Evolutionary conservation across 306 rosid species (phyloP), one percentile per base, ranked within the genome.

Genomic region (Gleditsia sinensis): DNA sequence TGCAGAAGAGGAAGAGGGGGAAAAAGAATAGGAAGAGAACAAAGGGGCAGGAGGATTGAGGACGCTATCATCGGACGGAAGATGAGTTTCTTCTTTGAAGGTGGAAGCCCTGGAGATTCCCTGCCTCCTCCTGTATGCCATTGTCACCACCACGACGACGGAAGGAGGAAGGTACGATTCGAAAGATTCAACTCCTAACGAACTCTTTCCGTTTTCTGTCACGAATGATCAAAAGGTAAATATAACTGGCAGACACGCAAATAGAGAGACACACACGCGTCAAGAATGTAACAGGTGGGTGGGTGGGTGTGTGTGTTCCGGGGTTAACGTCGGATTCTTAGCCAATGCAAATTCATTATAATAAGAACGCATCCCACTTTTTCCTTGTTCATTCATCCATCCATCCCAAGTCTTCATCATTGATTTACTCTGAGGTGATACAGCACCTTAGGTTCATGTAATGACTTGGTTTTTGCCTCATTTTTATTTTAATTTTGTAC

Each of bases 101-200:
- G 99, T 94, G 19, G 96, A 90, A 34, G 89, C 28, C 49, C 89
- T 90, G 4, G 93, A 57, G 3, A 92, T 27, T 43, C 88, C 90
- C 69, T 94, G 99, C 75, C 92, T 94, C 82, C 99, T 84, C 57
- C 98, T 82, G 33, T 94, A 94, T 7, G 99, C 99, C 99, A 94
- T 94, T 55, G 39, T 27, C 12, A 48, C 69, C 71, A 39, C 36
- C 24, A 12, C 10, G 60, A 33, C 61, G 13, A 53, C 58, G 57
- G 39, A 33, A 67, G 48, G 33, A 66, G 67, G 42, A 46, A 37
- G 24, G 12, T 67, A 0, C 21, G 71, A 46, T 49, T 67, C 0
- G 43, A 14, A 3, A 25, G 60, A 72, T 75, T 71, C 72, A 74
- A 76, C 75, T 37, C 51, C 56, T 57, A 80, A 82, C 87, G 17